Evolutionary conservation across 2,329 filamentous ascomycete species (phyloP), one percentile per base, ranked within the genome.

Genomic region (Aspergillus candidus): DNA sequence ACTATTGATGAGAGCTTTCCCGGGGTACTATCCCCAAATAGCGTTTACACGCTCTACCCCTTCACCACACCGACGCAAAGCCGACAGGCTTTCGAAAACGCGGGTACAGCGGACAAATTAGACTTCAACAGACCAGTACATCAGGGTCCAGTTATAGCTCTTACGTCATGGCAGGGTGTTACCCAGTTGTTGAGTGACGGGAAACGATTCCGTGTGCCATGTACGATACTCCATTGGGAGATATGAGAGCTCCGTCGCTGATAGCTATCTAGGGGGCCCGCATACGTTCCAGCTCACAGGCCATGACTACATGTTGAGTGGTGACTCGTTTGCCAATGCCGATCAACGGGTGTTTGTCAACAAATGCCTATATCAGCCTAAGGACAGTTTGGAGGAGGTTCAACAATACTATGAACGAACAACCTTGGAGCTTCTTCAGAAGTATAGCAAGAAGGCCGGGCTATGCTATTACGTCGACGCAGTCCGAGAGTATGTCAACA

Each of bases 11-110:
- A 37, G 33, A 18, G 43, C 43, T 5, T 45, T 45, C 38, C 43
- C 43, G 1, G 38, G 43, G 14, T 45, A 30, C 18, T 41, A 45
- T 38, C n/a, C 15, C 17, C 43, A 36, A 41, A 41, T 32, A 45
- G 43, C 32, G 38, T 45, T 13, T 45, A 45, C 41, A 27, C 37
- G 3, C 32, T 45, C n/a, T 45, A 41, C 13, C 43, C 43, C 13
- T 45, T 45, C 13, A 40, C 38, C 4, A 45, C 27, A 29, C 43
- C 43, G 1, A 15, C 32, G 12, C 32, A 41, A 32, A 41, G 12
- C 6, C 27, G n/a, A 12, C 13, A 33, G 18, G 17, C 31, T 11
- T 36, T 45, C 11, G 27, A 17, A 10, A 41, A 15, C 13, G 15
- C 18, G 14, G 13, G 18, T 10, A 27, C 15, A 15, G 22, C 33